Base-by-base conservation (phyloP, 306 rosid species). In the Oemleria cerasiformis region DNA sequence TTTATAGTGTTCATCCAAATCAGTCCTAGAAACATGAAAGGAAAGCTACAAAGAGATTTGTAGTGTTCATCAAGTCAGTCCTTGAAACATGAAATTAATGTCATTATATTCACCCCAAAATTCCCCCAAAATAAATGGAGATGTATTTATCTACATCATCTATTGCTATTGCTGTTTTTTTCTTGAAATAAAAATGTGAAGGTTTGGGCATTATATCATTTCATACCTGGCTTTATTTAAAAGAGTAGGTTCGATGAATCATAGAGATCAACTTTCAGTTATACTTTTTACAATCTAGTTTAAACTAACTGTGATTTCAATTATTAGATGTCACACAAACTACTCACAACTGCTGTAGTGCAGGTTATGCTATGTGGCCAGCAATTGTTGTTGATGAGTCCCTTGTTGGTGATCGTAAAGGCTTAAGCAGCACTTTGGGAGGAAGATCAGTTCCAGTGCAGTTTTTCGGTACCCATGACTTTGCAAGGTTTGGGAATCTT, bases 281-380 rank as follows among this genome's bases (percentile, higher is more conserved):
- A 19, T 60, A 21, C 74, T 66, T 70, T 58, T 38, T 58, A 45
- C 17, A 42, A 72, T 74, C 62, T 53, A 69, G 63, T 81, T 42
- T 16, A 21, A 25, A 14, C 47, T 58, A 43, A 70, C 60, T 53
- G 38, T n/a, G 9, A 30, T 19, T 60, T 72, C 11, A 38, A 40
- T 60, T 43, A 23, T 66, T 34, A 44, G 53, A 68, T 59, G 51
- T 39, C 66, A 15, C 40, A 20, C 61, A 38, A 63, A 67, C 72
- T 80, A 47, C 64, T 45, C 59, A 64, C 69, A 57, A 75, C 68
- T 54, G 84, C 63, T 56, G 63, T 70, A 80, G 81, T 81, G 78
- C 84, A 95, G 99, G 99, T 61, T 85, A 91, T 89, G 97, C 99
- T 65, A 91, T 91, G 99, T 95, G 99, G 99, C 99, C 99, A 44